Evolutionary conservation across 2,329 filamentous ascomycete species (phyloP).

Genomic region (Paracorniculantispora psalliotae): DNA sequence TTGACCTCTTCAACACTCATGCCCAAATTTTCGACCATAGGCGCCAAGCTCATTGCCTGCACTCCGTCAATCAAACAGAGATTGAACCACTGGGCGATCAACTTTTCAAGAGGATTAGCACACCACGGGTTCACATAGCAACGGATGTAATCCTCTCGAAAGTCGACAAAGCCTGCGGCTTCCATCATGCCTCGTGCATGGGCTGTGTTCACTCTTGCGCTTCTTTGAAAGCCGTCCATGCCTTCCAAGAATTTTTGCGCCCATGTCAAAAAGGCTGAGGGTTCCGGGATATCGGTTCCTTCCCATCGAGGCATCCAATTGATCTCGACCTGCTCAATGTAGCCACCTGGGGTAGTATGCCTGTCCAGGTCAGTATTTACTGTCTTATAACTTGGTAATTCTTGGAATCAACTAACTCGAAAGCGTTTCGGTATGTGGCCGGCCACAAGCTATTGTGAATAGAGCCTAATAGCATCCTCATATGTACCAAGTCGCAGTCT

Average conservation of each 20-base stretch:
- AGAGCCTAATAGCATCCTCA: constrained; percentile 74
- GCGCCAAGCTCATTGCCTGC: constrained; percentile 66
- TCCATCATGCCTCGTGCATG: constrained; percentile 57
- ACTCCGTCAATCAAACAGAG: constrained; percentile 69
- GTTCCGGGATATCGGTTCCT: constrained; percentile 53
- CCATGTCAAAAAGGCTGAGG: constrained; percentile 63
- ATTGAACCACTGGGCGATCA: constrained; percentile 80
- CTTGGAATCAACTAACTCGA: constrained; percentile 50
- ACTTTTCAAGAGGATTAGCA: constrained; percentile 56
- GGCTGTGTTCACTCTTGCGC: constrained; percentile 52
- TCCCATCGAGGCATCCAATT: constrained; percentile 74
- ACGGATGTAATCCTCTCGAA: constrained; percentile 63
- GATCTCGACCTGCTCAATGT: constrained; percentile 84
- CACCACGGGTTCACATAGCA: constrained; percentile 74
- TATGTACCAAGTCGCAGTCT: constrained; percentile 76
- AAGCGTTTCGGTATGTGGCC: constrained; percentile 65
- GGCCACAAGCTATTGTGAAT: constrained; percentile 65
- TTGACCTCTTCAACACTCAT: constrained; percentile 54
- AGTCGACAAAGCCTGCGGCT: constrained; percentile 71
- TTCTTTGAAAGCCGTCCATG: constrained; percentile 59
- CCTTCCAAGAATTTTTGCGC: constrained; percentile 62
- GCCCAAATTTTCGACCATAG: constrained; percentile 54
- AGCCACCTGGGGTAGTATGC: constrained; percentile 73
- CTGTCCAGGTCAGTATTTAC: constrained; percentile 34
- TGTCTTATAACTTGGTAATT: not conserved